A percentile compares a stretch with the other conserved stretches of the same genome.
phyloP scores from a whole-genome alignment of 257 asterid genomes.

The Scutellaria baicalensis region DNA sequence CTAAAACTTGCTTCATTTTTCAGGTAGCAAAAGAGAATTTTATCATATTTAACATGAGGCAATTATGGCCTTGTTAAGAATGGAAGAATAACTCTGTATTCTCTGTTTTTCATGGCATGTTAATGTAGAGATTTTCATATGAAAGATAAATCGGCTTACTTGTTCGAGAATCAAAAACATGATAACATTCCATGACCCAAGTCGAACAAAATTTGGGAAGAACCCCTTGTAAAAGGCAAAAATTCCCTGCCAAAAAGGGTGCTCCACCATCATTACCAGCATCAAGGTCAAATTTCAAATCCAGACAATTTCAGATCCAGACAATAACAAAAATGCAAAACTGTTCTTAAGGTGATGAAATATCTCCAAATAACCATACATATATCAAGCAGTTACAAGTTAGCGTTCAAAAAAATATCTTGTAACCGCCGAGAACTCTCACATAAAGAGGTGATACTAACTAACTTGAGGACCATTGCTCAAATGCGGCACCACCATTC shows the following conservation, averaged over 20 bases:
- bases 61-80: background rate
- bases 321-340: background rate
- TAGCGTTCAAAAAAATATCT: background rate
- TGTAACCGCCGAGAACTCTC: background rate
- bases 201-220: conserved; percentile 70
- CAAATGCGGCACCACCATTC: background rate
- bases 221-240: conserved; percentile 85
- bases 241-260: conserved; percentile 48
- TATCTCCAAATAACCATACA: background rate
- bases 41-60: background rate
- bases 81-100: background rate
- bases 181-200: conserved; percentile 82
- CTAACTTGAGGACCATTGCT: conserved; percentile 1
- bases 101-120: background rate
- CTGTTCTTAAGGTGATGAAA: background rate
- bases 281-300: background rate
- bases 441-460: background rate
- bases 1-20: background rate
- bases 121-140: background rate
- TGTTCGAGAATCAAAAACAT: conserved; percentile 80
- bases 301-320: background rate
- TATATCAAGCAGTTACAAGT: background rate
- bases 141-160: conserved; percentile 38
- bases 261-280: conserved; percentile 7
- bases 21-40: background rate